A percentile compares a stretch with the other conserved stretches of the same genome.
These are phyloP conservation scores for Microascus cirrosus DNA, from an alignment of 2,329 filamentous ascomycete species.

Conservation along the genomic window DNA sequence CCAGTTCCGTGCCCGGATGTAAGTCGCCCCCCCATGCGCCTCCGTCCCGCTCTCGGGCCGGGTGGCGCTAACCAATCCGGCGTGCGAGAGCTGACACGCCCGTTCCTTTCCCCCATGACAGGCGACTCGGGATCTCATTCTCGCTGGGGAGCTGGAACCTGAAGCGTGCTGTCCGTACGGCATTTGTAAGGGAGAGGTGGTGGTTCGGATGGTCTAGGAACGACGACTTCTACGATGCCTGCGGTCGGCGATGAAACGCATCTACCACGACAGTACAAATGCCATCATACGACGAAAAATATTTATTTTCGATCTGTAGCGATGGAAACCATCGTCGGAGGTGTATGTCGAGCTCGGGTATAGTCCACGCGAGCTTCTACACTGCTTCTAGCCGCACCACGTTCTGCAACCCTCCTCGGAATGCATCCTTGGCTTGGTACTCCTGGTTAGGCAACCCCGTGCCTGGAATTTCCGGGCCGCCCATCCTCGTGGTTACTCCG, in stretches of 20 bases:
- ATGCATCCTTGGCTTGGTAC: too few species aligned
- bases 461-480: too few species aligned
- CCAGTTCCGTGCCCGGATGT: constrained; percentile 28
- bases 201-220: constrained; percentile 29
- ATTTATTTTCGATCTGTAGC: too few species aligned
- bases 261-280: not conserved
- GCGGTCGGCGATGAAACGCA: not conserved
- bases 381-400: too few species aligned
- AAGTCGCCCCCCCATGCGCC: constrained; percentile 10
- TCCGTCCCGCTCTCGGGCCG: not conserved
- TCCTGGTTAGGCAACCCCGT: not conserved
- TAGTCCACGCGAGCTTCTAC: too few species aligned
- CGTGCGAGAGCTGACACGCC: not conserved
- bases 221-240: not conserved
- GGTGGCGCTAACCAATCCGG: not conserved
- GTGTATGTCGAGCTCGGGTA: too few species aligned
- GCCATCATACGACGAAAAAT: not conserved
- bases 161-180: constrained; percentile 44
- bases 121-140: constrained; percentile 24
- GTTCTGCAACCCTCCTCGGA: too few species aligned
- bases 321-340: too few species aligned
- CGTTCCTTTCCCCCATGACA: not conserved
- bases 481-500: too few species aligned
- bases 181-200: constrained; percentile 36
- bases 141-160: constrained; percentile 33